Evolutionary conservation across 2,329 filamentous ascomycete species (phyloP).

Genomic region (Moelleriella libera): DNA sequence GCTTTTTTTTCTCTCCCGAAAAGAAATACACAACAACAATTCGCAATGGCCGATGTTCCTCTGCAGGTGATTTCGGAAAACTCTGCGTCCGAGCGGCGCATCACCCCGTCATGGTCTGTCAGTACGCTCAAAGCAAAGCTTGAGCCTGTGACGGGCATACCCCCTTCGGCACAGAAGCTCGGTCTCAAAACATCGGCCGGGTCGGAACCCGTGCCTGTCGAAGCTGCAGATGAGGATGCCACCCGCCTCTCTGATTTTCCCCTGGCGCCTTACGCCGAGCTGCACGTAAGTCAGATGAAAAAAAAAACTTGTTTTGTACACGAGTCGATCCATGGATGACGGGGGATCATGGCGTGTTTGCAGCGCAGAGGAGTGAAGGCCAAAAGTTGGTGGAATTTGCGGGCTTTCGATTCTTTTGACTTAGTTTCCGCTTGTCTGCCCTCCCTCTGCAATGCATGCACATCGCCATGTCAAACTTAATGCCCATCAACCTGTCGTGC

Average conservation of each 20-base stretch:
- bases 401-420: too few species aligned
- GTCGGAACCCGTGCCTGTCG: constrained; percentile 48
- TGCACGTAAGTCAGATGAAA: constrained; percentile 50
- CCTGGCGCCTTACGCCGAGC: constrained; percentile 61
- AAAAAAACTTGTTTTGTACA: constrained; percentile 7
- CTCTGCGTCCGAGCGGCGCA: constrained; percentile 72
- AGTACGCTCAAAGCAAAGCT: constrained; percentile 72
- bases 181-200: constrained; percentile 45
- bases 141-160: constrained; percentile 85
- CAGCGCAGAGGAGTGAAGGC: too few species aligned
- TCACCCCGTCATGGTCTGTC: constrained; percentile 87
- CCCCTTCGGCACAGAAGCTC: constrained; percentile 64
- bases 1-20: not conserved
- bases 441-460: not conserved
- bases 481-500: not conserved
- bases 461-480: not conserved
- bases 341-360: too few species aligned
- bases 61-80: constrained; percentile 64
- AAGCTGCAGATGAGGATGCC: constrained; percentile 59
- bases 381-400: too few species aligned
- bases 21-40: not conserved
- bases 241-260: constrained; percentile 50
- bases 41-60: constrained; percentile 54
- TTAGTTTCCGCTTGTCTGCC: too few species aligned
- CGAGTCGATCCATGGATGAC: too few species aligned